phyloP scores from a whole-genome alignment of 129 eudicot genomes.

The Saussurea involucrata region DNA sequence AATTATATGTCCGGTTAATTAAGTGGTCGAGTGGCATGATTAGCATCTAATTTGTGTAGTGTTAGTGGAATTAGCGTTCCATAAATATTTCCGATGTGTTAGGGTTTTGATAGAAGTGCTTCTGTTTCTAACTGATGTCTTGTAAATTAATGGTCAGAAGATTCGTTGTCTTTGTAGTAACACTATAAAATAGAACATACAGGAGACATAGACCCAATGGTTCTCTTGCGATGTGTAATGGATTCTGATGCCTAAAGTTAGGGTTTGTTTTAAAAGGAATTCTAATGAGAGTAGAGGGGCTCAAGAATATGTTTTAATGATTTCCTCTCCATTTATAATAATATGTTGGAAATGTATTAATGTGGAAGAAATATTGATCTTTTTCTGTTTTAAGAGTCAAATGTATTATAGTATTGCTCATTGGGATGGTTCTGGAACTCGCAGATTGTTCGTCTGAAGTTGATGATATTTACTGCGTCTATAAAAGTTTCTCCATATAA shows the following conservation, averaged over 20 bases:
- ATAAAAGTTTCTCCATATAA: too few species aligned
- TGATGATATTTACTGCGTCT: too few species aligned
- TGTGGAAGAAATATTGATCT: neutral
- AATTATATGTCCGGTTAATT: neutral
- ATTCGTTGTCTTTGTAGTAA: neutral
- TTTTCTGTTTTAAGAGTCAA: too few species aligned
- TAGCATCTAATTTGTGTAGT: neutral
- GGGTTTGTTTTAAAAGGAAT: neutral
- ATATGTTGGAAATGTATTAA: neutral
- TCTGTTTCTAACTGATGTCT: neutral
- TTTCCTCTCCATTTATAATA: neutral
- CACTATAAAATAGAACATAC: neutral
- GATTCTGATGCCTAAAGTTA: neutral
- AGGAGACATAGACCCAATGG: neutral
- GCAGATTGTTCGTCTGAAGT: too few species aligned
- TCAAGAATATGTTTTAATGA: neutral
- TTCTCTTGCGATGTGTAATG: neutral
- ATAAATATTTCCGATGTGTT: neutral
- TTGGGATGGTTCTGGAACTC: too few species aligned
- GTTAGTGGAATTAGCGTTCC: conserved; percentile 1
- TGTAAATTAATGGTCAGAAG: neutral
- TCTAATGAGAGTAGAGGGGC: neutral
- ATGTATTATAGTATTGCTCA: too few species aligned
- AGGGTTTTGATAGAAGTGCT: conserved; percentile 3
- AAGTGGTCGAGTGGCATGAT: conserved; percentile 18